Base-by-base conservation (phyloP, 73 alveolate genomes). In the Tetrahymena malaccensis region DNA sequence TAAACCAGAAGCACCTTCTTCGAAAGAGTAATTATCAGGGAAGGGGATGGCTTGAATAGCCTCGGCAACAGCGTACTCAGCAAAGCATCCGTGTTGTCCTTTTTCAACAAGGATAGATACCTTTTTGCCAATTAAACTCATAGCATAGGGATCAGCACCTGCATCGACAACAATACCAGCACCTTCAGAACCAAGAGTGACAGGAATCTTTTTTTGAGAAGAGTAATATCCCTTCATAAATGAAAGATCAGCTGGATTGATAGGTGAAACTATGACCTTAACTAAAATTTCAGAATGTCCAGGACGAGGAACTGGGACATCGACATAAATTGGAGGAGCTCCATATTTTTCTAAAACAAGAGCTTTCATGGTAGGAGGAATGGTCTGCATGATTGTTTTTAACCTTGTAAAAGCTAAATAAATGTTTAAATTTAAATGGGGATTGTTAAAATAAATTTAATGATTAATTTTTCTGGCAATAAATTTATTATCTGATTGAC, bases 101-200 rank as follows among this genome's bases (percentile, higher is more conserved):
- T 70, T 70, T 70, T 70, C 89, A 70, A 70, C 89, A 70, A 70
- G 89, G 96, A 97, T 94, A 83, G 96, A 94, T 89, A 96, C 44
- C 98, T 97, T 31, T 34, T 43, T 43, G 93, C 94, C 56, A 55
- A 37, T 85, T 83, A 95, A 43, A 85, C 98, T 27, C 85, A 89
- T 25, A 95, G 96, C 33, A 97, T 97, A 55, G 95, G 96, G 43
- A 96, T 97, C 31, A 96, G 89, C 34, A 70, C 89, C 89, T 27
- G 89, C 89, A 70, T 70, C 96, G 22, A 96, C 93, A 35, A 96
- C 98, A 34, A 96, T 96, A 40, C 97, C 97, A 55, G 97, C 96
- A 37, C 97, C 97, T 94, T 94, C 97, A 94, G 96, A 94, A 84
- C 97, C 97, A 35, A 94, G 34, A 31, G 89, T 70, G 17, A 70